Evolutionary conservation across 73 alveolate species (phyloP), one percentile per base, ranked within the genome.

Genomic region (Diophrys appendiculata): DNA sequence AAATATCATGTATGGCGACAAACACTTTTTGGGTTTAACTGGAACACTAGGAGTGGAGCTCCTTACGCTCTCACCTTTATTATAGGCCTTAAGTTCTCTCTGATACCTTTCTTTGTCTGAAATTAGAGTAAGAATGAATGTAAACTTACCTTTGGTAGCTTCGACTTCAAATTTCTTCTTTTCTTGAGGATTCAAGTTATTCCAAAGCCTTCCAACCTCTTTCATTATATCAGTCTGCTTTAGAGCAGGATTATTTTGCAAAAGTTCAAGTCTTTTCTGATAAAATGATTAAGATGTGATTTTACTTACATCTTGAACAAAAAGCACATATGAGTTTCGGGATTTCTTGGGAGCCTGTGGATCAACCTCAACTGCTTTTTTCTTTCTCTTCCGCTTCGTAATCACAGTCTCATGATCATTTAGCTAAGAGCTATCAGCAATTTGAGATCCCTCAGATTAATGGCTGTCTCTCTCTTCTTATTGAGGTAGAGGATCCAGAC

Each of bases 1-100:
- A 52, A 82, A 82, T 14, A 82, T 82, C 90, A 86, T 86, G 76
- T 86, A 86, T 52, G 89, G 82, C 5, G 93, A 86, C 70, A 86
- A 69, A 35, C 89, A 86, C 77, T 86, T 86, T 76, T 86, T 86
- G 28, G 93, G 93, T 71, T 79, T 78, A 5, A 60, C 71, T 60
- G 30, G 30, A 8, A n/a, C 5, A 18, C 60, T 18, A 11, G n/a
- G n/a, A 43, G 60, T 11, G 5, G 60, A 11, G n/a, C 60, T 18
- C 60, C 60, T 5, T 18, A 11, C 5, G 5, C n/a, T 11, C 18
- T 43, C 60, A 18, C 60, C 60, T 43, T 43, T 11, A 18, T 43
- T 43, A 43, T 43, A 43, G 60, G 60, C 60, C 29, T 77, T 84
- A 73, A 75, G 43, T 55, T 75, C 83, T 27, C 55, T 54, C 24